These are phyloP conservation scores for Bassia scoparia DNA, from an alignment of 148 eudicot species.

Conservation along the genomic window DNA sequence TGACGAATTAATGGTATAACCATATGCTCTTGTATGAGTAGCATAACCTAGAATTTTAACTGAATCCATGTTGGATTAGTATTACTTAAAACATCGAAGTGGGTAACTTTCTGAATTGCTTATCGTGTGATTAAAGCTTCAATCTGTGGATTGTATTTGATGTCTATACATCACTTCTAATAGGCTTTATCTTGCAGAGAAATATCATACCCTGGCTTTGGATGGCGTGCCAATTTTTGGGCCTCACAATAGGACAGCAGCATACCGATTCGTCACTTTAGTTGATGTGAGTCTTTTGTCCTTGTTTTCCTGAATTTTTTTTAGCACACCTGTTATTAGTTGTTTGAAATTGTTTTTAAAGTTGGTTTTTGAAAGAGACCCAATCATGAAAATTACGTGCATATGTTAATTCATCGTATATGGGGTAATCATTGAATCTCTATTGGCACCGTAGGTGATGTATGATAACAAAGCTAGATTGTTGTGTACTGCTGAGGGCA, in stretches of 20 bases:
- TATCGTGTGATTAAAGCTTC: background rate
- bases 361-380: background rate
- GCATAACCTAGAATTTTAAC: no score
- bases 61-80: no score
- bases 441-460: conserved; percentile 54
- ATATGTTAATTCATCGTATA: background rate
- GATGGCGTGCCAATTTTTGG: conserved; percentile 86
- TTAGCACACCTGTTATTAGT: background rate
- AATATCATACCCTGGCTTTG: conserved; percentile 75
- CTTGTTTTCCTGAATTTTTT: conserved; percentile 16
- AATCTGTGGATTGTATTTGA: no score
- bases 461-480: conserved; percentile 85
- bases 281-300: conserved; percentile 68
- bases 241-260: conserved; percentile 77
- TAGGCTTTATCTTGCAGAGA: conserved; percentile 43
- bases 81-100: no score
- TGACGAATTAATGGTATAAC: conserved; percentile 53
- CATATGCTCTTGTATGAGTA: no score
- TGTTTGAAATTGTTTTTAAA: background rate
- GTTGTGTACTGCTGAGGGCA: conserved; percentile 80
- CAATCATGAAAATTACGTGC: background rate
- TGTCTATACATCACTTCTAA: background rate
- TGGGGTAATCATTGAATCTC: background rate
- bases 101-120: no score
- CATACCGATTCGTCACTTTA: conserved; percentile 91